Base-by-base conservation (phyloP, 257 asterid species). In the Leptodermis oblonga region DNA sequence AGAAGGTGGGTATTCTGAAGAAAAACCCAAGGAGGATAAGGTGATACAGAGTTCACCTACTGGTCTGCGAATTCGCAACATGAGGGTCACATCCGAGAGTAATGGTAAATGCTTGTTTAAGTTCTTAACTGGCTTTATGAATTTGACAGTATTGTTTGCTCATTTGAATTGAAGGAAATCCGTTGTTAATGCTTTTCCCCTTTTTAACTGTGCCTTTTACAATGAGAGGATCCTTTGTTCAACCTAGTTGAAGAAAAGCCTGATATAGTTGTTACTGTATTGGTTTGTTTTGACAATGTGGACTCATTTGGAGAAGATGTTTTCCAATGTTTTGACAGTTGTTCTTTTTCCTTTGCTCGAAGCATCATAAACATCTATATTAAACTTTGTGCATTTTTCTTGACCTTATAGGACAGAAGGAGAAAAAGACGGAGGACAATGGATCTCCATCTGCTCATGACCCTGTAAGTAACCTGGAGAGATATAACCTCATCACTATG, bases 401-500 rank as follows among this genome's bases (percentile, higher is more conserved):
- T 56, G 67, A 20, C 10, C 31, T 52, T 33, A 61, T 78, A 86
- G 98, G 82, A 61, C 49, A 37, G 68, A 84, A 76, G 82, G 90
- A 72, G 52, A 72, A 73, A 72, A 68, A 51, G 28, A 65, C 53
- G 34, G 92, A 79, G 76, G 73, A 60, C 61, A 70, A 70, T 52
- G 87, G 76, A 75, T 84, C 96, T 69, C 94, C 88, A 3, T 74
- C 58, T 68, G 73, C 60, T 73, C 86, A 81, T 76, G 80, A 80
- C 73, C 90, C 71, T 18, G 97, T 92, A 79, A 86, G 92, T 68
- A 14, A 1, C 65, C 11, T 37, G 39, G 51, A 73, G 5, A 17
- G 26, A 39, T 55, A 8, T 55, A 13, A 41, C 17, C 54, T 20
- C 23, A 14, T 62, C 42, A 25, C 41, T 66, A 45, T 4, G 8